A percentile compares a stretch with the other conserved stretches of the same genome.
These are phyloP conservation scores for Saturnispora silvae DNA, from an alignment of 805 yeast genomes.

Conservation along the genomic window DNA sequence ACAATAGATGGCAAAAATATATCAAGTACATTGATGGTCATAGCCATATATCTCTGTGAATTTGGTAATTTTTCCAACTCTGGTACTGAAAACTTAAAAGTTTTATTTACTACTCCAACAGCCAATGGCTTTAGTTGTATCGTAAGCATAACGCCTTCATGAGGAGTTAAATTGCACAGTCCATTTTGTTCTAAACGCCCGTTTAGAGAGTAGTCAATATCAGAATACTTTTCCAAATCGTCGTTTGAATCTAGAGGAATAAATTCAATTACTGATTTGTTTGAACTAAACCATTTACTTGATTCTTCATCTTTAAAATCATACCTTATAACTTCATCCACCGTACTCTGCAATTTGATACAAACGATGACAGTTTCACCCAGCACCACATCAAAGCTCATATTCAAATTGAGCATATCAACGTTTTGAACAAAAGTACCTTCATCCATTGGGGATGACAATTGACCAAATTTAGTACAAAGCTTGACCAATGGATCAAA, in stretches of 20 bases:
- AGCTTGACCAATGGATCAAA: conserved; percentile 21
- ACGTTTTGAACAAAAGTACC: conserved; percentile 1
- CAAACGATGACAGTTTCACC: conserved; percentile 10
- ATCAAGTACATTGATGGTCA: conserved; percentile 16
- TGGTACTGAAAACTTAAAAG: conserved; percentile 11
- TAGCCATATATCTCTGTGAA: conserved; percentile 14
- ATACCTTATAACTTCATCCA: conserved; percentile 30
- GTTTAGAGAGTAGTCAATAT: conserved; percentile 2
- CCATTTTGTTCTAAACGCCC: background rate
- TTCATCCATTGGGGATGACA: background rate
- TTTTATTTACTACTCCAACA: conserved; percentile 13
- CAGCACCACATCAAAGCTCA: conserved; percentile 2
- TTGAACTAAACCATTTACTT: conserved; percentile 13
- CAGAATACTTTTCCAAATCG: conserved; percentile 1
- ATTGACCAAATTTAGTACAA: conserved; percentile 1
- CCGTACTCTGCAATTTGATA: conserved; percentile 27
- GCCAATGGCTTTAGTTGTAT: conserved; percentile 9
- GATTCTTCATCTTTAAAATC: conserved; percentile 26
- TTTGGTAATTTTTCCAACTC: conserved; percentile 8
- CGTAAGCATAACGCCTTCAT: conserved; percentile 4
- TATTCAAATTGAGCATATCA: background rate
- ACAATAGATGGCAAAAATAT: conserved; percentile 32
- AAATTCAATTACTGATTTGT: conserved; percentile 10
- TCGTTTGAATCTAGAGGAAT: conserved; percentile 2
- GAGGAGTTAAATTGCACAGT: conserved; percentile 4